Percentiles rank a stretch among this genome's conserved stretches.
Evolutionary conservation across 1,284 basidiomycete genomes (phyloP).

Genomic region (Boletus hoseneyae): DNA sequence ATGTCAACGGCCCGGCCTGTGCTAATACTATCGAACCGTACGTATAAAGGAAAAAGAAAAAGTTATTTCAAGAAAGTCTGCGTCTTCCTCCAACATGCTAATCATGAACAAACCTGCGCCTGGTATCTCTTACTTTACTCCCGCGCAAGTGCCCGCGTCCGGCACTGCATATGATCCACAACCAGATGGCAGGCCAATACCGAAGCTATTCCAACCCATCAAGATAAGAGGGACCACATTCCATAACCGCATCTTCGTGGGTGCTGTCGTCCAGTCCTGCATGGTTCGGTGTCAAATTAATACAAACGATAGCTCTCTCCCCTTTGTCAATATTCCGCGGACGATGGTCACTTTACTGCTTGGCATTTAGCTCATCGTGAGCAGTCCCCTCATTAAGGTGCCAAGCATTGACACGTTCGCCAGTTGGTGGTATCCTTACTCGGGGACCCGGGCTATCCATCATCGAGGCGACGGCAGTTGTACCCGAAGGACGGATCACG

Average conservation of each 20-base stretch:
- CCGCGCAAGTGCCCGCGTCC: constrained; percentile 47
- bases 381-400: constrained; percentile 4
- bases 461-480: constrained; percentile 60
- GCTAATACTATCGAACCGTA: background rate
- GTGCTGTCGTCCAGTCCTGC: constrained; percentile 15
- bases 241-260: constrained; percentile 68
- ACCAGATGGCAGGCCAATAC: constrained; percentile 42
- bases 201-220: constrained; percentile 62
- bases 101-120: constrained; percentile 35
- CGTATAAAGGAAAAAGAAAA: constrained; percentile 5
- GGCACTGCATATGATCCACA: constrained; percentile 47
- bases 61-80: background rate
- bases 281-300: background rate
- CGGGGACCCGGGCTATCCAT: constrained; percentile 52
- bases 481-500: constrained; percentile 55
- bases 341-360: constrained; percentile 51
- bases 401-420: background rate
- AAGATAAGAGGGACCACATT: constrained; percentile 63
- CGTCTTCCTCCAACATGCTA: constrained; percentile 9
- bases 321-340: constrained; percentile 63
- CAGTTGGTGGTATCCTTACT: constrained; percentile 46
- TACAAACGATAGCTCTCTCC: constrained; percentile 40
- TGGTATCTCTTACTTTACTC: constrained; percentile 50
- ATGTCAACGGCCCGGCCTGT: background rate
- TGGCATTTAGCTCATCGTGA: constrained; percentile 52